Percentiles rank a stretch among this genome's conserved stretches.
phyloP scores from a whole-genome alignment of 345 rosid genomes.

The Brassica rapa region DNA sequence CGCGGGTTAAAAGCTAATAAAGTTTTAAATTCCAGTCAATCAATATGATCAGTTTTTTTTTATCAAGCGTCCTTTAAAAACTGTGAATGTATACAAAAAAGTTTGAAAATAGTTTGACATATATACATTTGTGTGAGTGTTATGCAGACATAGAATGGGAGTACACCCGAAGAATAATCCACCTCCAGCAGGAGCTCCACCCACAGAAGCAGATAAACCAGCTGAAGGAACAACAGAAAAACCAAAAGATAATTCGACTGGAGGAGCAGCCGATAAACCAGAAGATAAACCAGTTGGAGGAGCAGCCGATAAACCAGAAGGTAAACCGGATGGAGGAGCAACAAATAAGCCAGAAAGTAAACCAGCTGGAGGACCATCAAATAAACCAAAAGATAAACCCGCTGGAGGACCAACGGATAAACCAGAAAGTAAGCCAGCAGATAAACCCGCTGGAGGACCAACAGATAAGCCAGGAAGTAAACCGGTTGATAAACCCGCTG shows the following conservation, averaged over 20 bases:
- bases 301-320: background rate
- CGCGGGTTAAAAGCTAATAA: background rate
- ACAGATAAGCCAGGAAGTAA: background rate
- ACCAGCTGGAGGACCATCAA: background rate
- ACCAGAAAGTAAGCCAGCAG: background rate
- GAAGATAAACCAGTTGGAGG: background rate
- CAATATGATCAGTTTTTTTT: background rate
- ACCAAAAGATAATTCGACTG: background rate
- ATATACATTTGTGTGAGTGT: slow-evolving; percentile 3
- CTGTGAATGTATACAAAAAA: background rate
- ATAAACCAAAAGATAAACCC: background rate
- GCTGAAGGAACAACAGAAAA: background rate
- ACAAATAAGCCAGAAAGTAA: background rate
- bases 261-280: background rate
- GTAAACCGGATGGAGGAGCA: background rate
- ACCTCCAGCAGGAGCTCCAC: slow-evolving; percentile 32
- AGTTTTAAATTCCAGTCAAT: background rate
- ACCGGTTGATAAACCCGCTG: background rate
- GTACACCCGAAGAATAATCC: slow-evolving; percentile 29
- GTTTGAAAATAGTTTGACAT: background rate
- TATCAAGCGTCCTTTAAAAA: background rate
- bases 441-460: background rate
- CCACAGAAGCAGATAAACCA: background rate
- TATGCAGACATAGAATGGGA: slow-evolving; percentile 24
- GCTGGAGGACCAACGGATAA: background rate